Conservation (phyloP, 768 basidiomycete genomes). For the Leccinum boreale region DNA sequence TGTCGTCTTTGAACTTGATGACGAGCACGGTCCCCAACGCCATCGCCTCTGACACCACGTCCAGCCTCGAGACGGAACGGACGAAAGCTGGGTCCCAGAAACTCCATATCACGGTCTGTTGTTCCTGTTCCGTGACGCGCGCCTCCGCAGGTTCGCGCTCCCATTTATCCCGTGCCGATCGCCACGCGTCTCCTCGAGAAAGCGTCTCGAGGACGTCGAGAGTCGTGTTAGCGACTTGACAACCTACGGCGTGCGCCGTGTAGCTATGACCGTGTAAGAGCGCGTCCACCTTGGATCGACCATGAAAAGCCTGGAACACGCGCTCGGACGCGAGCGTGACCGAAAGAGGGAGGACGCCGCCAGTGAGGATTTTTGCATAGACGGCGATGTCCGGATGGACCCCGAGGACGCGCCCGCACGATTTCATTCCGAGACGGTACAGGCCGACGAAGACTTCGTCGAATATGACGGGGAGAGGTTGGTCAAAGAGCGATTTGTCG, state of each 20-base stretch:
- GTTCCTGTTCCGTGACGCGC: background rate
- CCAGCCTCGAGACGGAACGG: conserved; percentile 50
- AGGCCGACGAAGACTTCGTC: conserved; percentile 96
- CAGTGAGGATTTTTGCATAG: conserved; percentile 91
- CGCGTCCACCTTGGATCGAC: conserved; percentile 76
- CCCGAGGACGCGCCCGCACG: conserved; percentile 62
- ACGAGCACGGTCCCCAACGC: conserved; percentile 82
- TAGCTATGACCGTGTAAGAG: conserved; percentile 95
- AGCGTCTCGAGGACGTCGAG: conserved; percentile 60
- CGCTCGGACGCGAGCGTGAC: conserved; percentile 78
- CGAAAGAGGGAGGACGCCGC: conserved; percentile 84
- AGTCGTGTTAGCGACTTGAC: conserved; percentile 84
- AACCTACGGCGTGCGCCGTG: conserved; percentile 91
- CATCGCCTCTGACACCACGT: conserved; percentile 72
- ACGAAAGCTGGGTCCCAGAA: conserved; percentile 84
- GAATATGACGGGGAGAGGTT: conserved; percentile 84
- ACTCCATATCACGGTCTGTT: conserved; percentile 61
- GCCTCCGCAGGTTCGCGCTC: background rate
- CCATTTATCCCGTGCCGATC: conserved; percentile 61
- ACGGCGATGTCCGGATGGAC: conserved; percentile 84
- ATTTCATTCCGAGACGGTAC: conserved; percentile 78
- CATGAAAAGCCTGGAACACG: conserved; percentile 78
- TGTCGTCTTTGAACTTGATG: conserved; percentile 62
- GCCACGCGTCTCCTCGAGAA: conserved; percentile 52
- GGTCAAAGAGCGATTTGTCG: conserved; percentile 32